Base-by-base conservation (phyloP, 306 rosid genomes). In the Lupinus albus region DNA sequence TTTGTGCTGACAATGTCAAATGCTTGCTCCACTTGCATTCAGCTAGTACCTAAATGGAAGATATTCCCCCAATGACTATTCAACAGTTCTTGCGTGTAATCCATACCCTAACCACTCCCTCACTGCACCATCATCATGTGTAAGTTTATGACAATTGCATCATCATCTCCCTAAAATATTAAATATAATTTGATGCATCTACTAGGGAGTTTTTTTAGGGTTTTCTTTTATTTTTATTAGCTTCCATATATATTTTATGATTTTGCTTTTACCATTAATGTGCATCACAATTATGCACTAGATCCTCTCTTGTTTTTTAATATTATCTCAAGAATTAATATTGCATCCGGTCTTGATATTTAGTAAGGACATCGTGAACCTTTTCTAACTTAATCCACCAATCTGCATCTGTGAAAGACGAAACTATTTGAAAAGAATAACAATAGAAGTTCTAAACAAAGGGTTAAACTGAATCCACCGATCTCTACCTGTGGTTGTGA, bases 1-100 rank as follows among this genome's bases (percentile, higher is more conserved):
- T 86, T 76, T 84, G 86, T 84, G 66, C 52, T 84, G 84, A 86
- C 95, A 86, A 20, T 7, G 61, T 53, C 35, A 78, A 80, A 82
- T 86, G 93, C 79, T 64, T 63, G 58, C 64, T 83, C 86, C 85
- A 86, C 84, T 75, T 35, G 65, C 80, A 73, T 76, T 60, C 68
- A 71, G 45, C 42, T 81, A 74, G 67, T 78, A 85, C 86, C 73
- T 49, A 80, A 81, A 82, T 68, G 70, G 80, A 71, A 79, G 76
- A 81, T 71, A 72, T 70, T 85, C 80, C 55, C 50, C 6, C 75
- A 61, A 39, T 46, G 67, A 75, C 71, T 55, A 60, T 78, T 89
- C 85, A 70, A 52, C 50, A 49, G 11, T 79, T 81, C 80, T 78
- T 77, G 70, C 60, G 48, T 48, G 77, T 63, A 76, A 75, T 78